Evolutionary conservation across 768 basidiomycete species (phyloP).

Genomic region (Agrocybe chaxingu): DNA sequence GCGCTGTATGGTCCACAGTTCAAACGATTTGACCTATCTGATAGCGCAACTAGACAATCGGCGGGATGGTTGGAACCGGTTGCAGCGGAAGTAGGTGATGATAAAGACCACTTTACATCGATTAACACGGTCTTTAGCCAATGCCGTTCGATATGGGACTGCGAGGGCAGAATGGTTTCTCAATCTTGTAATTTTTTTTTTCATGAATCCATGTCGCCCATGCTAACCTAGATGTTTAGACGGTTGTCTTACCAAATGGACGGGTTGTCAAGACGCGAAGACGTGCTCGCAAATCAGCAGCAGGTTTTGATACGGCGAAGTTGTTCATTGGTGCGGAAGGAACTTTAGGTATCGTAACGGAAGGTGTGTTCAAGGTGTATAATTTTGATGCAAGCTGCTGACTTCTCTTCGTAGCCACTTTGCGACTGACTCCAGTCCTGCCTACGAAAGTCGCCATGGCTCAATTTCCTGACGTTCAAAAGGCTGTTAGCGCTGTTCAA

Average conservation of each 20-base stretch:
- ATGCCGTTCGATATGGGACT: conserved; percentile 84
- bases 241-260: conserved; percentile 80
- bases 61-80: conserved; percentile 86
- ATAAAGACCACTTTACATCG: no score
- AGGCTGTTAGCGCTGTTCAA: conserved; percentile 77
- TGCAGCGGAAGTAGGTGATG: conserved; percentile 70
- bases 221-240: conserved; percentile 31
- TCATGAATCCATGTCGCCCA: not conserved
- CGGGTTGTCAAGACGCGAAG: conserved; percentile 85
- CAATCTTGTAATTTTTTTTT: conserved; percentile 54
- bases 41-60: conserved; percentile 56
- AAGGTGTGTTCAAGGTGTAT: conserved; percentile 43
- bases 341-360: conserved; percentile 86
- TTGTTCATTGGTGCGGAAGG: conserved; percentile 90
- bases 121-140: conserved; percentile 39
- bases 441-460: conserved; percentile 88
- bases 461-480: conserved; percentile 76
- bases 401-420: conserved; percentile 52
- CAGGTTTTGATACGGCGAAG: conserved; percentile 86
- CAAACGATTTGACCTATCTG: not conserved
- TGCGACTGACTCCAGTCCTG: conserved; percentile 75
- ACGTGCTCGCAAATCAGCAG: conserved; percentile 78
- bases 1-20: conserved; percentile 46
- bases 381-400: not conserved
- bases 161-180: conserved; percentile 88